phyloP scores from a whole-genome alignment of 768 basidiomycete species.

The Antrodiella citrinella region DNA sequence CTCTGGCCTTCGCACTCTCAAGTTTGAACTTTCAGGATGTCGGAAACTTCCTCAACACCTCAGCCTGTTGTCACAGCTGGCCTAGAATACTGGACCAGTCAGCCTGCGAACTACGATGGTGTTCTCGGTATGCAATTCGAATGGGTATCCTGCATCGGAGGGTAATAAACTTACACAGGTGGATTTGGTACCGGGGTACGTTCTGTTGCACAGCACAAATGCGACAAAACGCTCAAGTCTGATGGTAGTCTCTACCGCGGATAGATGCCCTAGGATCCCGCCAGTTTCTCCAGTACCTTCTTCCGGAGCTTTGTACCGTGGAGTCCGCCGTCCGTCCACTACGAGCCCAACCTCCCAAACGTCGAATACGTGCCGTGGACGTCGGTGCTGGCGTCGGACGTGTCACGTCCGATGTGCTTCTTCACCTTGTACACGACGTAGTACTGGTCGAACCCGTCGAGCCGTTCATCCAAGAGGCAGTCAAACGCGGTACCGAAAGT shows the following conservation, averaged over 20 bases:
- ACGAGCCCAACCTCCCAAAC: constrained; percentile 16
- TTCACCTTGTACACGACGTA: constrained; percentile 84
- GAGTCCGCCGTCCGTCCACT: constrained; percentile 62
- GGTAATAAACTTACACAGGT: constrained; percentile 21
- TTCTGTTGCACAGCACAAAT: constrained; percentile 1
- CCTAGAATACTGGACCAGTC: constrained; percentile 78
- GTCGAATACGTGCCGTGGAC: constrained; percentile 72
- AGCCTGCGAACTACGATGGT: constrained; percentile 78
- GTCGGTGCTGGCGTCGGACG: constrained; percentile 94
- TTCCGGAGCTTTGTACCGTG: constrained; percentile 73
- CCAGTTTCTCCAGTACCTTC: constrained; percentile 73
- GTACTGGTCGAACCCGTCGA: constrained; percentile 86
- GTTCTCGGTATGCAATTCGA: constrained; percentile 57
- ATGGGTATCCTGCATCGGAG: neutral
- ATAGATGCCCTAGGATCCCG: constrained; percentile 88
- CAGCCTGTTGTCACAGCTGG: constrained; percentile 65
- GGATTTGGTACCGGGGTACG: constrained; percentile 49
- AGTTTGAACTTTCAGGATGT: neutral
- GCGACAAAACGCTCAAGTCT: neutral
- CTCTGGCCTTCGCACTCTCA: neutral
- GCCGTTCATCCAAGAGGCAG: constrained; percentile 67
- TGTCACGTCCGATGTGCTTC: constrained; percentile 80
- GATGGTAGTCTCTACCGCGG: constrained; percentile 74
- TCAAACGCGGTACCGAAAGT: constrained; percentile 28
- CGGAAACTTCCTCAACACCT: constrained; percentile 13